phyloP scores from a whole-genome alignment of 1,284 basidiomycete species.

The Ustilago vetiveriae region DNA sequence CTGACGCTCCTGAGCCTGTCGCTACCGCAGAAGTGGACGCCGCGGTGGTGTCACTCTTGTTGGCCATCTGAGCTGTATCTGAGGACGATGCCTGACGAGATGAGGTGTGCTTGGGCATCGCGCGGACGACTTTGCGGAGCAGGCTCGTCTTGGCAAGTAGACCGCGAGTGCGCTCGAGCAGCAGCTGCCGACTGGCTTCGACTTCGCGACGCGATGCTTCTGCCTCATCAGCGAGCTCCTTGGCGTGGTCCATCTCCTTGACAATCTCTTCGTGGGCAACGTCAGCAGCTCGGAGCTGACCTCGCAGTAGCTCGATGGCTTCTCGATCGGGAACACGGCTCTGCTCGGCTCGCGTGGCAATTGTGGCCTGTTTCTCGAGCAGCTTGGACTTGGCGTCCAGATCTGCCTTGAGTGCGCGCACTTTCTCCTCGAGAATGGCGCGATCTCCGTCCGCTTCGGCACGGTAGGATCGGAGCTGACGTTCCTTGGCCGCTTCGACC shows the following conservation, averaged over 20 bases:
- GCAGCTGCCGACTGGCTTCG: constrained; percentile 44
- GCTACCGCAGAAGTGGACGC: constrained; percentile 11
- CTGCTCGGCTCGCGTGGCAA: constrained; percentile 23
- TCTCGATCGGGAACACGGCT: constrained; percentile 36
- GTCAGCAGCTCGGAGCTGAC: constrained; percentile 60
- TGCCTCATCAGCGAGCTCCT: constrained; percentile 44
- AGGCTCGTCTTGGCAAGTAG: constrained; percentile 37
- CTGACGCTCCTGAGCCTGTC: constrained; percentile 5
- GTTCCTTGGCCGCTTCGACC: constrained; percentile 52
- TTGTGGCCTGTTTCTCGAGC: constrained; percentile 30
- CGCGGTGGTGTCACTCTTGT: constrained; percentile 6
- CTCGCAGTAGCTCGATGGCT: constrained; percentile 49
- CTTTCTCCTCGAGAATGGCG: constrained; percentile 60
- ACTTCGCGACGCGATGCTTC: constrained; percentile 44
- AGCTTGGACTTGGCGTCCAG: constrained; percentile 37
- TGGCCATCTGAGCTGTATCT: constrained; percentile 3
- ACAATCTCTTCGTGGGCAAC: constrained; percentile 58
- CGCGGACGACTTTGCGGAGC: constrained; percentile 42
- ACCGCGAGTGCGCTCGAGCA: constrained; percentile 41
- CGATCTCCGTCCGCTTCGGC: constrained; percentile 62
- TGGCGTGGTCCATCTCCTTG: constrained; percentile 53
- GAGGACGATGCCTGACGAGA: constrained; percentile 39
- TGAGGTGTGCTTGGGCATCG: constrained; percentile 51
- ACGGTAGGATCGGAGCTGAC: constrained; percentile 51
- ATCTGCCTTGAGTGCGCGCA: constrained; percentile 48